Evolutionary conservation across 1,139 yeast genomes (phyloP).

Genomic region (Taphrina flavorubra): DNA sequence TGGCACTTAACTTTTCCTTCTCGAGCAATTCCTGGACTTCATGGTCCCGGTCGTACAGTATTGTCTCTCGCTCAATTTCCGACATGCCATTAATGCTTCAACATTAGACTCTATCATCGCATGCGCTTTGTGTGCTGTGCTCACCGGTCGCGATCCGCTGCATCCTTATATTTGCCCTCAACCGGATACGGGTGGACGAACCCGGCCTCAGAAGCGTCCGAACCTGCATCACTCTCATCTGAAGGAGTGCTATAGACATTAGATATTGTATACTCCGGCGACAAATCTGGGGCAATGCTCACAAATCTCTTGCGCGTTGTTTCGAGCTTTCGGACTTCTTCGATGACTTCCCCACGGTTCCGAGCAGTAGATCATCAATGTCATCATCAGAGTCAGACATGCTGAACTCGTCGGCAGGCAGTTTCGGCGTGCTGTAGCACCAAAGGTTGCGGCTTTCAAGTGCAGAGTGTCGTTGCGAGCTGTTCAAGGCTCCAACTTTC

Average conservation of each 20-base stretch:
- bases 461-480: background rate
- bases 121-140: background rate
- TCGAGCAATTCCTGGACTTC: conserved; percentile 88
- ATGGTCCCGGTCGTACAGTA: conserved; percentile 88
- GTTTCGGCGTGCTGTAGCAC: background rate
- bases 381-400: conserved; percentile 40
- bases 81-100: conserved; percentile 69
- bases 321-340: conserved; percentile 20
- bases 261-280: background rate
- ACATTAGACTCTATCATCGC: background rate
- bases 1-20: conserved; percentile 76
- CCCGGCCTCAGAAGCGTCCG: conserved; percentile 47
- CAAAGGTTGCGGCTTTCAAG: background rate
- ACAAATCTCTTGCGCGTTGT: conserved; percentile 32
- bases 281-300: background rate
- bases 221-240: conserved; percentile 49
- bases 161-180: conserved; percentile 89
- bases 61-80: conserved; percentile 88
- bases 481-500: background rate
- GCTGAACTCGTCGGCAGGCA: background rate
- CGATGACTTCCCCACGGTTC: conserved; percentile 32
- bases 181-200: conserved; percentile 77
- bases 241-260: conserved; percentile 24
- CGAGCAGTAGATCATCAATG: conserved; percentile 36
- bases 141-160: conserved; percentile 65